Conservation (phyloP, 2,329 filamentous ascomycete genomes). For the Fusarium lateritium region DNA sequence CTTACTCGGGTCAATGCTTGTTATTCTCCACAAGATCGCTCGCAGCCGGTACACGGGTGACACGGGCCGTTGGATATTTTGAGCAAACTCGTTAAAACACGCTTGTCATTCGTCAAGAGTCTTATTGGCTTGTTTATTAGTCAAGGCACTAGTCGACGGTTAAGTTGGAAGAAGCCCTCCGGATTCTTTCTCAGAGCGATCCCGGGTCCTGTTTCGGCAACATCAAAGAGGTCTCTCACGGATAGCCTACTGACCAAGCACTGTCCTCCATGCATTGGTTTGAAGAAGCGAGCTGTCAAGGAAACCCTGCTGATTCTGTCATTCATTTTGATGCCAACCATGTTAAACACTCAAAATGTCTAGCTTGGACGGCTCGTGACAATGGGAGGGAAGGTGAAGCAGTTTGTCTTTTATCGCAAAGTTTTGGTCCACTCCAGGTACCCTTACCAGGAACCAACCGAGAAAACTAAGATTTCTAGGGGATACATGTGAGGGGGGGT, state of each 20-base stretch:
- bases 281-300: background rate
- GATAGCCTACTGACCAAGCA: background rate
- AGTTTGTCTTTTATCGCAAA: slow-evolving; percentile 2
- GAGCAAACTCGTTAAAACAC: slow-evolving; percentile 17
- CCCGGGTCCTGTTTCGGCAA: background rate
- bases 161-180: background rate
- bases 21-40: slow-evolving; percentile 17
- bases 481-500: slow-evolving; percentile 23
- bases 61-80: slow-evolving; percentile 17
- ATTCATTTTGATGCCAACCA: slow-evolving; percentile 6
- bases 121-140: slow-evolving; percentile 2
- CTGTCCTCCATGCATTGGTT: background rate
- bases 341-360: slow-evolving; percentile 7
- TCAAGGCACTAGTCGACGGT: slow-evolving; percentile 13
- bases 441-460: too few species aligned
- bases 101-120: slow-evolving; percentile 14
- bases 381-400: background rate
- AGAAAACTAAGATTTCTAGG: slow-evolving; percentile 11
- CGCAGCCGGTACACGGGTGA: slow-evolving; percentile 17
- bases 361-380: background rate
- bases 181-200: background rate
- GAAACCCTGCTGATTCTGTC: background rate
- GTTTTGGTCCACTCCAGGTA: slow-evolving; percentile 4
- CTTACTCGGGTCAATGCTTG: slow-evolving; percentile 1
- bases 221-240: background rate